Conservation (phyloP, 2,329 filamentous ascomycete species). For the Fusarium graminum region DNA sequence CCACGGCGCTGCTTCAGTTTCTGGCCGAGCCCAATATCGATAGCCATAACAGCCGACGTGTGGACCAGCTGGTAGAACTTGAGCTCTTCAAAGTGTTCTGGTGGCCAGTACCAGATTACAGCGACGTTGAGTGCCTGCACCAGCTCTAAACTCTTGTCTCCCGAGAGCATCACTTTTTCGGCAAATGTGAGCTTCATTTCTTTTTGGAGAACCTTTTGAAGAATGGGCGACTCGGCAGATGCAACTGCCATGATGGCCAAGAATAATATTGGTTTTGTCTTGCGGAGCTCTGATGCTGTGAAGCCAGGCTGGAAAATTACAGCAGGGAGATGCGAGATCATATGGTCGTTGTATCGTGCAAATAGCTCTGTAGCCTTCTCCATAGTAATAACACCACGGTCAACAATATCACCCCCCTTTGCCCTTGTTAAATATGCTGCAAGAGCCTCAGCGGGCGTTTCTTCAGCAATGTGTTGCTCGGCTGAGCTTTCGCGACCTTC, state of each 20-base stretch:
- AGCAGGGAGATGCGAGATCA: conserved; percentile 72
- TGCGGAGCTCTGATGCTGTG: conserved; percentile 68
- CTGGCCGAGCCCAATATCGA: conserved; percentile 82
- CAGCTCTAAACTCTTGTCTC: conserved; percentile 85
- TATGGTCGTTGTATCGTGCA: conserved; percentile 68
- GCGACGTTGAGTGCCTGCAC: conserved; percentile 82
- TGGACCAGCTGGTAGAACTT: conserved; percentile 92
- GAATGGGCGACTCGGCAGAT: conserved; percentile 66
- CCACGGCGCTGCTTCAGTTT: conserved; percentile 42
- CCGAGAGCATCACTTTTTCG: conserved; percentile 78
- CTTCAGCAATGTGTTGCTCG: conserved; percentile 31
- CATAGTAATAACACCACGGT: conserved; percentile 69
- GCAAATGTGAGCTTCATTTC: conserved; percentile 81
- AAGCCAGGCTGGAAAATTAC: conserved; percentile 70
- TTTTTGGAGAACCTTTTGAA: conserved; percentile 73
- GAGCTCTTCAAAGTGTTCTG: conserved; percentile 84
- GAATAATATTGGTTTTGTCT: conserved; percentile 74
- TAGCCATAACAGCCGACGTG: conserved; percentile 82
- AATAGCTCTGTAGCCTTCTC: conserved; percentile 69
- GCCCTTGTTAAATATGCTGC: conserved; percentile 42
- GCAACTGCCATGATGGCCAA: conserved; percentile 77
- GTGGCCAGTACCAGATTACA: conserved; percentile 88
- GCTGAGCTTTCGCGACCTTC: conserved; percentile 40
- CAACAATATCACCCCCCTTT: conserved; percentile 65
- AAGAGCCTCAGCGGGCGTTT: conserved; percentile 36